Evolutionary conservation across 805 yeast genomes (phyloP).

Genomic region (Candida silvicultrix): DNA sequence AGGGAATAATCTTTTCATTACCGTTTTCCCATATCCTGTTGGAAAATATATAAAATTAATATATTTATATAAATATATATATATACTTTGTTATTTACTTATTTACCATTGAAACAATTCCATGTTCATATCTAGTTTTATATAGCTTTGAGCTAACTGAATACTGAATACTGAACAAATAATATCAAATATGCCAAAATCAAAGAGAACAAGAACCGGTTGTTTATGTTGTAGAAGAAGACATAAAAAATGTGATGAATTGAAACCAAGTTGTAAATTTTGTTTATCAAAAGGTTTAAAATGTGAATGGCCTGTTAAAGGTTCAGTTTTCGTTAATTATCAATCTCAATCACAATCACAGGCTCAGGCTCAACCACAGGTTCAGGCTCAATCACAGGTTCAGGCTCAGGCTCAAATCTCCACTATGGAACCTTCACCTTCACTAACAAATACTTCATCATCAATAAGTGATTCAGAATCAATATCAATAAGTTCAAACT

Average conservation of each 20-base stretch:
- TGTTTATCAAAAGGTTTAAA: conserved; percentile 31
- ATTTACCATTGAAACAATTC: no score
- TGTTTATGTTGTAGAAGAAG: conserved; percentile 58
- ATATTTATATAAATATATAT: no score
- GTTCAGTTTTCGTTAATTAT: conserved; percentile 13
- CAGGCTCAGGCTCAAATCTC: not conserved
- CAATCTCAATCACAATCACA: not conserved
- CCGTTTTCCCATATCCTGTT: not conserved
- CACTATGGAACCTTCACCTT: not conserved
- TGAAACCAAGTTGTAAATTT: conserved; percentile 33
- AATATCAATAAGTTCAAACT: not conserved
- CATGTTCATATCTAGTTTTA: not conserved
- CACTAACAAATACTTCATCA: not conserved
- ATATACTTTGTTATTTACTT: not conserved
- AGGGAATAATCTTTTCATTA: no score
- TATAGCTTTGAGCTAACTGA: no score
- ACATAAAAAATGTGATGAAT: conserved; percentile 58
- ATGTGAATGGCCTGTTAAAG: conserved; percentile 18
- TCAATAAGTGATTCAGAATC: not conserved
- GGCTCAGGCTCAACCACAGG: not conserved
- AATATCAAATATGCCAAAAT: conserved; percentile 1
- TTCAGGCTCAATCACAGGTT: not conserved
- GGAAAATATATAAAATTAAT: no score
- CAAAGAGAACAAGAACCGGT: conserved; percentile 38
- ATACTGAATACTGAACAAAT: no score